Conservation (phyloP, 139 green algal species). For the Auxenochlorella pyrenoidosa region DNA sequence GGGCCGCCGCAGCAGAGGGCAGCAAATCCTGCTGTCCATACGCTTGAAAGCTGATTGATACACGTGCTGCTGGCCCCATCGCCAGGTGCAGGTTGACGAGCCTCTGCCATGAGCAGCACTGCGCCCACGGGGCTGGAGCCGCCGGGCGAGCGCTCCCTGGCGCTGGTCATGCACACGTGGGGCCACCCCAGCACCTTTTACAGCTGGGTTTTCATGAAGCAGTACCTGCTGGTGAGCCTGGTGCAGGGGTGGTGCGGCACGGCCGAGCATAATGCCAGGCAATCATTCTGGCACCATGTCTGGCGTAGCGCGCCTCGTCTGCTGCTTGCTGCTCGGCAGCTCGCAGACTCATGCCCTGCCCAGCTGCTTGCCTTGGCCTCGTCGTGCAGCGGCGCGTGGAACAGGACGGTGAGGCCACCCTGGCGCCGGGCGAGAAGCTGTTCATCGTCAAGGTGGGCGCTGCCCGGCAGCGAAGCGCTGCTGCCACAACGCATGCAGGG, state of each 20-base stretch:
- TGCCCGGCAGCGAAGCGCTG: background rate
- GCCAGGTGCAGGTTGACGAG: background rate
- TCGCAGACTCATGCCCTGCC: background rate
- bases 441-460: conserved; percentile 52
- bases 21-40: background rate
- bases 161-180: conserved; percentile 39
- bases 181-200: conserved; percentile 44
- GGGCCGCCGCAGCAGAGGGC: too few species aligned
- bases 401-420: background rate
- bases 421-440: conserved; percentile 46
- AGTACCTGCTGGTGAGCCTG: conserved; percentile 58
- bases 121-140: background rate
- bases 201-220: conserved; percentile 57
- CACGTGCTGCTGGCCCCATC: background rate
- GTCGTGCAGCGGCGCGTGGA: background rate
- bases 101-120: too few species aligned
- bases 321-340: background rate
- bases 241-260: background rate
- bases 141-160: conserved; percentile 5
- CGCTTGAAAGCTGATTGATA: background rate
- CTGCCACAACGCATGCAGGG: background rate
- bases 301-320: background rate
- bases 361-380: background rate
- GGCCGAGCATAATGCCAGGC: background rate
- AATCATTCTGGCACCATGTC: background rate